phyloP scores from a whole-genome alignment of 805 yeast species.

The Candida glaebosa region DNA sequence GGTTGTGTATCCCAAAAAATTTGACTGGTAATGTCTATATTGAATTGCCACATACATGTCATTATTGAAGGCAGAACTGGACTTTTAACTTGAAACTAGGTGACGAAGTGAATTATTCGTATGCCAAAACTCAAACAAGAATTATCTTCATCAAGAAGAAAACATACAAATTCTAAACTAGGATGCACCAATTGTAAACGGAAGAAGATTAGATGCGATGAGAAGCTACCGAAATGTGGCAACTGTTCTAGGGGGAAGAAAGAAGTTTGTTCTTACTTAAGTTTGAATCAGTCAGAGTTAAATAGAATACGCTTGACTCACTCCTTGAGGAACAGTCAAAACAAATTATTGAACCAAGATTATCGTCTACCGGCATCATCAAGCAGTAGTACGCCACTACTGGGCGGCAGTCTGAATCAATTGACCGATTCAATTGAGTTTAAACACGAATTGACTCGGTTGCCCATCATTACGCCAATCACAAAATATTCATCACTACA shows the following conservation, averaged over 20 bases:
- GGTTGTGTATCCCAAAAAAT: not conserved
- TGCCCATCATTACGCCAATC: conserved; percentile 19
- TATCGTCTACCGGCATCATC: conserved; percentile 26
- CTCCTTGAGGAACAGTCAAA: conserved; percentile 24
- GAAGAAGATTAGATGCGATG: conserved; percentile 31
- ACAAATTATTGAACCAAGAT: conserved; percentile 20
- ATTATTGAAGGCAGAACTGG: not conserved
- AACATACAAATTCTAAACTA: conserved; percentile 27
- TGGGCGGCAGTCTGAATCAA: not conserved
- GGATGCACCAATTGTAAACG: conserved; percentile 30
- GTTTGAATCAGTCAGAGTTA: conserved; percentile 15
- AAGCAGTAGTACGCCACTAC: not conserved
- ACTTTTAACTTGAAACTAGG: not conserved
- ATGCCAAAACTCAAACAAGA: conserved; percentile 1
- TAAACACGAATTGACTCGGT: conserved; percentile 18
- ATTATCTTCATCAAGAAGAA: conserved; percentile 14
- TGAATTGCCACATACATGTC: not conserved
- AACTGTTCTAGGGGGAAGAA: conserved; percentile 24
- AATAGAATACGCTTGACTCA: conserved; percentile 24
- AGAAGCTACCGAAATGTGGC: conserved; percentile 23
- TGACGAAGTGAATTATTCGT: not conserved
- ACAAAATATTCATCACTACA: conserved; percentile 20
- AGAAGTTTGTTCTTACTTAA: conserved; percentile 24
- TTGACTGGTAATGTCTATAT: not conserved
- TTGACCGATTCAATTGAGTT: conserved; percentile 13